Base-by-base conservation (phyloP, 2,329 filamentous ascomycete species). In the Talaromyces funiculosus region DNA sequence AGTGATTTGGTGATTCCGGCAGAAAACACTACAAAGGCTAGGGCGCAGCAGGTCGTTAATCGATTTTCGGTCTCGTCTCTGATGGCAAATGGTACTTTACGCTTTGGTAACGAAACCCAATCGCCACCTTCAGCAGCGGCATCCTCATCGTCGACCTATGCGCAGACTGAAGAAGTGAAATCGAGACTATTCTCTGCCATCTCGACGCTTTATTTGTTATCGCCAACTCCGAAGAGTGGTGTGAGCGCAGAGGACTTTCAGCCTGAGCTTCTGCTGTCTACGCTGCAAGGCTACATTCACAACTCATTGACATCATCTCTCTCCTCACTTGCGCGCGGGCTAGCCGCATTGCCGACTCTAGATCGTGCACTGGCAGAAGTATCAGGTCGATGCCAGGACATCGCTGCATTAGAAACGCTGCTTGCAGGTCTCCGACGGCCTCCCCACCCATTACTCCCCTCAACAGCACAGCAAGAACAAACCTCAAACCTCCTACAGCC, bases 351-450 rank as follows among this genome's bases (percentile, higher is more conserved):
- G 2, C 90, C 93, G 0, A 88, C 84, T 0, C 81, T 97, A 31
- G 92, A 97, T 53, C 84, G 90, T 56, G 89, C 91, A 0, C 81
- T 97, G 1, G 80, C 85, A 16, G 94, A 97, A 68, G 86, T 96
- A 22, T 89, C 90, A 6, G 86, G 87, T 4, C 84, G 90, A 49
- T 97, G 93, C 71, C 92, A 96, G 72, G 96, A 95, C 69, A 85
- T 97, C 40, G 86, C 96, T n/a, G 90, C 91, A 0, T 79, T 97
- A 2, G 91, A 96, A 76, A 79, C 86, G 1, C 83, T 97, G 2
- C 84, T 97, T 6, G 84, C 86, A 54, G 79, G 80, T 3, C 87
- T 85, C 2, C 87, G 86, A 65, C 80, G 87, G 0, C 90, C 91
- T 0, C 45, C 73, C 0, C 90, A 96, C 68, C 88, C 90, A 0